Evolutionary conservation across 768 basidiomycete species (phyloP).

Genomic region (Lactifluus hygrophoroides): DNA sequence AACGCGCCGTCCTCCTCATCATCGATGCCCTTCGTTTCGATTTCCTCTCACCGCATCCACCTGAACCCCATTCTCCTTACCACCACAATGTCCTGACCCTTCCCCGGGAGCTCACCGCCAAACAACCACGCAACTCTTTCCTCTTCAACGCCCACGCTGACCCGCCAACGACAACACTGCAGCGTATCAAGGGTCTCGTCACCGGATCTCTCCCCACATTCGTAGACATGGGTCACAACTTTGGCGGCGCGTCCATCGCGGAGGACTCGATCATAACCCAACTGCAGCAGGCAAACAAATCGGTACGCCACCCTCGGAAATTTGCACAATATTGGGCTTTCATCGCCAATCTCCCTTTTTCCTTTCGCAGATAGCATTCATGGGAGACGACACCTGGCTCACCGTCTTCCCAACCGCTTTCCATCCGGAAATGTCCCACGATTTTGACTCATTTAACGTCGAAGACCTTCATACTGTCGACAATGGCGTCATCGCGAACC

Average conservation of each 20-base stretch:
- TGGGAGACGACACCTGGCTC: slow-evolving; percentile 98
- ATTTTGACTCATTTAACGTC: slow-evolving; percentile 97
- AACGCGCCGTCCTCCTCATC: slow-evolving; percentile 73
- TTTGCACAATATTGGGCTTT: too few species aligned
- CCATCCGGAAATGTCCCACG: slow-evolving; percentile 60
- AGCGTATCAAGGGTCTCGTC: slow-evolving; percentile 90
- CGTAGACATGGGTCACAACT: slow-evolving; percentile 87
- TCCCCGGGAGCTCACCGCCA: slow-evolving; percentile 59
- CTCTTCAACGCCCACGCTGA: slow-evolving; percentile 88
- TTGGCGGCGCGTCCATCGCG: slow-evolving; percentile 74
- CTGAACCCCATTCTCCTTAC: slow-evolving; percentile 49
- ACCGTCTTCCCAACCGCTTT: slow-evolving; percentile 77
- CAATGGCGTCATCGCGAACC: slow-evolving; percentile 73
- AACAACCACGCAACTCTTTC: slow-evolving; percentile 64
- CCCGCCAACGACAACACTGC: slow-evolving; percentile 91
- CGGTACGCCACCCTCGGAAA: slow-evolving; percentile 32
- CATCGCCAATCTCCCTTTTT: neutral
- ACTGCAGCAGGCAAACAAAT: slow-evolving; percentile 47
- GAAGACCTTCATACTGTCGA: slow-evolving; percentile 97
- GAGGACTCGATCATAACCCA: slow-evolving; percentile 89
- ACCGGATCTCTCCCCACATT: slow-evolving; percentile 96
- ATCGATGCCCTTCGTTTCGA: slow-evolving; percentile 94
- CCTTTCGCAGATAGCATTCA: slow-evolving; percentile 60
- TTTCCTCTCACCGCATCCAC: slow-evolving; percentile 71
- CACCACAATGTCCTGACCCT: slow-evolving; percentile 81